These are phyloP conservation scores for Dioszegia aurantiaca DNA, from an alignment of 768 basidiomycete genomes.

Conservation along the genomic window DNA sequence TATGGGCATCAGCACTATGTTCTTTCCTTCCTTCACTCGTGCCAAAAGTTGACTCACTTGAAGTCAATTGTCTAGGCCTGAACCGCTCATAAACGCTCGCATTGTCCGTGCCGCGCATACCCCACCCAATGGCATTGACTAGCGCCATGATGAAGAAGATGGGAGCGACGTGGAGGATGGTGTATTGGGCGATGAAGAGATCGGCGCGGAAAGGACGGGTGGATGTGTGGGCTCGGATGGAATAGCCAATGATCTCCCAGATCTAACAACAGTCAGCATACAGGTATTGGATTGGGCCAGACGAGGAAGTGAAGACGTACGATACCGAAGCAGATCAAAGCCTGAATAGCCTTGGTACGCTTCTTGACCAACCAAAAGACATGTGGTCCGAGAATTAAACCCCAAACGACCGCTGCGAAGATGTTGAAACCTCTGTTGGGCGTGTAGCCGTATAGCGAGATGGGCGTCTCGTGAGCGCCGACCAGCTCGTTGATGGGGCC, in stretches of 20 bases:
- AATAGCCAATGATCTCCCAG: conserved; percentile 16
- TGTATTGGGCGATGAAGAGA: conserved; percentile 18
- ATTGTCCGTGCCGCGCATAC: conserved; percentile 13
- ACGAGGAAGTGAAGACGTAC: conserved; percentile 3
- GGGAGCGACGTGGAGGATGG: conserved; percentile 12
- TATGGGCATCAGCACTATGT: background rate
- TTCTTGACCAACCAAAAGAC: conserved; percentile 15
- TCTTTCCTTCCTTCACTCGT: too few relatives aligned
- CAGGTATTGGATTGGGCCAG: background rate
- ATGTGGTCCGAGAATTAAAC: conserved; percentile 5
- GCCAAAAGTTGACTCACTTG: background rate
- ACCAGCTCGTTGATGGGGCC: background rate
- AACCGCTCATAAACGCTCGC: conserved; percentile 7
- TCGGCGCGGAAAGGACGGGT: conserved; percentile 7
- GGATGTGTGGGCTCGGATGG: conserved; percentile 5
- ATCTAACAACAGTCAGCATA: conserved; percentile 9
- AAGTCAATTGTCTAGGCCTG: conserved; percentile 5
- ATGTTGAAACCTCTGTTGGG: conserved; percentile 20
- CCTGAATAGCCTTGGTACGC: conserved; percentile 15
- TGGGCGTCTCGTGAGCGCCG: background rate
- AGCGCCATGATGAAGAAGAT: conserved; percentile 20
- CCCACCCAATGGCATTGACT: conserved; percentile 14
- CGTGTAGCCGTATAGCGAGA: conserved; percentile 12
- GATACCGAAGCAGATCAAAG: conserved; percentile 4
- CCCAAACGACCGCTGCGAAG: conserved; percentile 18